phyloP scores from a whole-genome alignment of 495 filamentous ascomycete genomes.

The Aspergillus sclerotioniger region DNA sequence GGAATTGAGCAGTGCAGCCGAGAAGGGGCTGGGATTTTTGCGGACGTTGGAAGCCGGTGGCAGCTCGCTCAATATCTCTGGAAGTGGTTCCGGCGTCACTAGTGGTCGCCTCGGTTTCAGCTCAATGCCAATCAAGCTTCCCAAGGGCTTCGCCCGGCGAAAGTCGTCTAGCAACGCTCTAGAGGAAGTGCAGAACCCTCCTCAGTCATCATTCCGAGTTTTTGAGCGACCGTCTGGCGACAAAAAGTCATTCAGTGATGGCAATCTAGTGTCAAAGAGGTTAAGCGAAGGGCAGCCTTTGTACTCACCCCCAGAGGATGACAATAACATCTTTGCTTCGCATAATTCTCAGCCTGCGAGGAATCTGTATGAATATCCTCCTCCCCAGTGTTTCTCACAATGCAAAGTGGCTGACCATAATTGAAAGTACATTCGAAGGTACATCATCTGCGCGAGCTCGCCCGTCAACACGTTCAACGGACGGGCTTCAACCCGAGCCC shows the following conservation, averaged over 20 bases:
- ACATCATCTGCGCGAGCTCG: slow-evolving; percentile 63
- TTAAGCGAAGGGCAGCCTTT: slow-evolving; percentile 37
- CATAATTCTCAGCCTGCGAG: slow-evolving; percentile 34
- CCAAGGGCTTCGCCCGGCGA: slow-evolving; percentile 61
- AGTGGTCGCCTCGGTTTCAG: slow-evolving; percentile 13
- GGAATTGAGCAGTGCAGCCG: slow-evolving; percentile 15
- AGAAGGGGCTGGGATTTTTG: slow-evolving; percentile 10
- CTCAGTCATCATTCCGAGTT: slow-evolving; percentile 58
- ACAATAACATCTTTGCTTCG: slow-evolving; percentile 44
- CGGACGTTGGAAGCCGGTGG: slow-evolving; percentile 10
- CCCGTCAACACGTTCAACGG: slow-evolving; percentile 71
- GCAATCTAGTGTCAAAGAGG: slow-evolving; percentile 40
- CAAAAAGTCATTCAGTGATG: slow-evolving; percentile 50
- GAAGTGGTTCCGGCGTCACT: slow-evolving; percentile 17
- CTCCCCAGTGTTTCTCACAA: slow-evolving; percentile 4
- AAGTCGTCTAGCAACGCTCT: slow-evolving; percentile 66
- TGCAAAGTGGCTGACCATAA: slow-evolving; percentile 46
- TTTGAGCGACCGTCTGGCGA: slow-evolving; percentile 52
- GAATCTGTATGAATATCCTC: slow-evolving; percentile 39
- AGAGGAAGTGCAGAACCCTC: slow-evolving; percentile 51
- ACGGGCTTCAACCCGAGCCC: slow-evolving; percentile 57
- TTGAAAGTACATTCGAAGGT: slow-evolving; percentile 65
- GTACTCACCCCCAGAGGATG: slow-evolving; percentile 50
- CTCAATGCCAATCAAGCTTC: slow-evolving; percentile 68
- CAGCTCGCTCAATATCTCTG: slow-evolving; percentile 12